Conservation (phyloP, 352 stramenopile genomes). For the Elongisporangium prolatum region DNA sequence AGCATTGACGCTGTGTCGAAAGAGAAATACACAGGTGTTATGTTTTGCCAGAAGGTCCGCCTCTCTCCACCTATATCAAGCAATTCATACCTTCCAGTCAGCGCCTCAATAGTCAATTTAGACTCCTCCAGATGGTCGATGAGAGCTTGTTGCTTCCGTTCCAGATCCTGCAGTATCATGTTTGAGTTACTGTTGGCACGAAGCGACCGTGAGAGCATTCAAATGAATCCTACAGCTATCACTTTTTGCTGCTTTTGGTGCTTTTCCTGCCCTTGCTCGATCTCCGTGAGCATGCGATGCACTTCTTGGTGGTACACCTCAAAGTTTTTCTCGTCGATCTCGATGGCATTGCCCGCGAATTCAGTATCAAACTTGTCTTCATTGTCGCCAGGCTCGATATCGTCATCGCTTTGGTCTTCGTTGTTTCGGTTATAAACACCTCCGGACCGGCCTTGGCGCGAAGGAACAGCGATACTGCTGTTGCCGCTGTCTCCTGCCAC, state of each 20-base stretch:
- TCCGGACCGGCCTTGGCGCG: background rate
- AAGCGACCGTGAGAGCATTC: background rate
- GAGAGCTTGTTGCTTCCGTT: conserved; percentile 60
- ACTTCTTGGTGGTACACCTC: conserved; percentile 68
- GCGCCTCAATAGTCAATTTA: conserved; percentile 58
- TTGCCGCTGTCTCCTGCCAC: background rate
- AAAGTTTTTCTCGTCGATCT: conserved; percentile 64
- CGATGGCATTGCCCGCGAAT: conserved; percentile 12
- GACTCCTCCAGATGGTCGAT: conserved; percentile 60
- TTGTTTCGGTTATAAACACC: background rate
- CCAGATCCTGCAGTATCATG: conserved; percentile 36
- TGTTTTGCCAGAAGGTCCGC: too few species aligned
- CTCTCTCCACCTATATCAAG: too few species aligned
- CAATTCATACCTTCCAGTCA: conserved; percentile 47
- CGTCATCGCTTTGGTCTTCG: background rate
- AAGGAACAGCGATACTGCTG: background rate
- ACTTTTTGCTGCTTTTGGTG: conserved; percentile 64
- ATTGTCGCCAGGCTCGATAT: background rate
- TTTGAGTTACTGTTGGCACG: too few species aligned
- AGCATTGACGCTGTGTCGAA: conserved; percentile 42
- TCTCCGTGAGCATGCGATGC: conserved; percentile 52
- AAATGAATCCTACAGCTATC: conserved; percentile 34
- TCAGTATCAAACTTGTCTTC: conserved; percentile 1
- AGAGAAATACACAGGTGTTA: too few species aligned
- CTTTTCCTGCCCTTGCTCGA: conserved; percentile 56